phyloP scores from a whole-genome alignment of 2,329 filamentous ascomycete species.

The Ophiostoma ulmi region DNA sequence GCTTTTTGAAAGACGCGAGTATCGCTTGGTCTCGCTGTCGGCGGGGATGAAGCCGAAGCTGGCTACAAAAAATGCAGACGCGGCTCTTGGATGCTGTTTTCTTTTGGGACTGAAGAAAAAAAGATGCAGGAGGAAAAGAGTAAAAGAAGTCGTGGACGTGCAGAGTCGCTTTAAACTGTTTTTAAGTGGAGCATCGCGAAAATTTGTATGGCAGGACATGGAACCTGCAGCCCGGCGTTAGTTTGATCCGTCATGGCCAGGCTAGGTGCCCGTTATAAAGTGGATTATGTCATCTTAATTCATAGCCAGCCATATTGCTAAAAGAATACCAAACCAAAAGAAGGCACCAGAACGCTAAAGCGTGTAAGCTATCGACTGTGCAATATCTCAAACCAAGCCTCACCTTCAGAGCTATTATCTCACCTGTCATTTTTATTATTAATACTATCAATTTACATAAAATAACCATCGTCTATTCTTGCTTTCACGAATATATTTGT shows the following conservation, averaged over 20 bases:
- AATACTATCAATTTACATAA: too few species aligned
- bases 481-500: neutral
- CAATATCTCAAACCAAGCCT: neutral
- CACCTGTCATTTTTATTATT: neutral
- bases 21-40: neutral
- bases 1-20: neutral
- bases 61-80: neutral
- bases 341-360: neutral
- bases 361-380: neutral
- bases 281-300: constrained; percentile 3
- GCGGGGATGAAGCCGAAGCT: neutral
- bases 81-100: neutral
- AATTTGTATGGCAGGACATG: neutral
- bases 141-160: neutral
- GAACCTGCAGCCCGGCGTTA: constrained; percentile 14
- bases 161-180: constrained; percentile 19
- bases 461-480: too few species aligned
- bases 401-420: neutral
- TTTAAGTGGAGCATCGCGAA: constrained; percentile 14
- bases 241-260: constrained; percentile 20
- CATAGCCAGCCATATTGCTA: neutral
- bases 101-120: constrained; percentile 11
- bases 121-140: constrained; percentile 14
- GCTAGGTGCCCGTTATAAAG: neutral
- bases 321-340: neutral